Percentiles rank a stretch among this genome's conserved stretches.
These are phyloP conservation scores for Hordeum marinum DNA, from an alignment of 176 grass and related monocot genomes.

Conservation along the genomic window DNA sequence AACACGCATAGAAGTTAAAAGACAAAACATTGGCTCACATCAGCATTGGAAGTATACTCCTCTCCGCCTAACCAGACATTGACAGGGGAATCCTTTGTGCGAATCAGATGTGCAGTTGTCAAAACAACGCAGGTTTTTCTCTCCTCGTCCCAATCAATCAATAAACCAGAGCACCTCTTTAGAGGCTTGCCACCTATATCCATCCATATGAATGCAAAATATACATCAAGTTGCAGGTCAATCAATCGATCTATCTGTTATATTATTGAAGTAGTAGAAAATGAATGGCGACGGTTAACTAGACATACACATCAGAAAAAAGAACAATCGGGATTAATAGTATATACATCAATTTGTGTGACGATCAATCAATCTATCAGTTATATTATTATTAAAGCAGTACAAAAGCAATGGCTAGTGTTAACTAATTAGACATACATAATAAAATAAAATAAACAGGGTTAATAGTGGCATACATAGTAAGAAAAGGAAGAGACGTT, in stretches of 20 bases:
- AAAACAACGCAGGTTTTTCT: background rate
- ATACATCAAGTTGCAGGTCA: background rate
- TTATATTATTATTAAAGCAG: no score
- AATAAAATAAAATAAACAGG: no score
- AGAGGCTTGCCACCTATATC: slow-evolving; percentile 8
- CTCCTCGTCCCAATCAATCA: background rate
- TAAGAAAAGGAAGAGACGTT: background rate
- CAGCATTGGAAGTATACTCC: background rate
- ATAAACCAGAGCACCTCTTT: background rate
- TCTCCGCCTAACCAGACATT: background rate
- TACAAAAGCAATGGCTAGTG: no score
- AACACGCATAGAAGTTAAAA: background rate
- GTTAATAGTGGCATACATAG: background rate
- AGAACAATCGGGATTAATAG: background rate
- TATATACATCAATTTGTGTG: no score
- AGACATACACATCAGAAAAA: background rate
- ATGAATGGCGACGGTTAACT: background rate
- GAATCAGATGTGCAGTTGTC: background rate
- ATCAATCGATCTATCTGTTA: background rate
- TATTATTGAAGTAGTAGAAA: background rate
- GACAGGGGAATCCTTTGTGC: background rate
- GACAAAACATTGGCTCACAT: slow-evolving; percentile 6
- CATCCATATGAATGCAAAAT: background rate
- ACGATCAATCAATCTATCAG: no score
- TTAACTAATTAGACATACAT: no score